Conservation (phyloP, 345 rosid genomes). For the Kandelia obovata region DNA sequence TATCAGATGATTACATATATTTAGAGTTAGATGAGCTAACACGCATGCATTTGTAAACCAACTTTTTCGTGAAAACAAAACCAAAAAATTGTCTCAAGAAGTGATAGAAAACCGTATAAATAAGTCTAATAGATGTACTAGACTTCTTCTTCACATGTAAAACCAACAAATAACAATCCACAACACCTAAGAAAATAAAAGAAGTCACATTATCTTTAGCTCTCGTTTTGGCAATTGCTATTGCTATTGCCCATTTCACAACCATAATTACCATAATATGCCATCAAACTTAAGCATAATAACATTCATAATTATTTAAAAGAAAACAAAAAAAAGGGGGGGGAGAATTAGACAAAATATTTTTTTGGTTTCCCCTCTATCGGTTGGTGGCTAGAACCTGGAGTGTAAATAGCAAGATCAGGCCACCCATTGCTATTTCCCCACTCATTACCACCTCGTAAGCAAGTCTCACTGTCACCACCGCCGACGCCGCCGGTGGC, state of each 20-base stretch:
- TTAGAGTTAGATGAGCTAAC: too few species aligned
- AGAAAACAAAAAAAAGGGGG: neutral
- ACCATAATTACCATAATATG: neutral
- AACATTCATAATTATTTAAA: slow-evolving; percentile 13
- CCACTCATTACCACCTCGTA: slow-evolving; percentile 39
- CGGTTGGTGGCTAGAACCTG: slow-evolving; percentile 41
- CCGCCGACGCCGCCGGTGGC: neutral
- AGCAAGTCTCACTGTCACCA: slow-evolving; percentile 19
- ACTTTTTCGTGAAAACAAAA: too few species aligned
- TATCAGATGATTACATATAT: too few species aligned
- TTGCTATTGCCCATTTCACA: too few species aligned
- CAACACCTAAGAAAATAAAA: neutral
- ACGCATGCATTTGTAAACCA: too few species aligned
- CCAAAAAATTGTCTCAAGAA: neutral
- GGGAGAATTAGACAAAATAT: neutral
- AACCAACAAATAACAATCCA: slow-evolving; percentile 11
- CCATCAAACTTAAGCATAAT: neutral
- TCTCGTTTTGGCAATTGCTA: neutral
- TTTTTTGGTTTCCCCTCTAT: slow-evolving; percentile 14
- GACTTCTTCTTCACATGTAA: slow-evolving; percentile 1
- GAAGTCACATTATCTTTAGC: too few species aligned
- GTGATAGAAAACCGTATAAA: neutral
- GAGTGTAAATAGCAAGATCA: slow-evolving; percentile 65
- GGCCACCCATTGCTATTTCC: slow-evolving; percentile 52
- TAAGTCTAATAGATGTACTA: neutral